Evolutionary conservation across 2,329 filamentous ascomycete species (phyloP), one percentile per base, ranked within the genome.

Genomic region (Diplodia intermedia): DNA sequence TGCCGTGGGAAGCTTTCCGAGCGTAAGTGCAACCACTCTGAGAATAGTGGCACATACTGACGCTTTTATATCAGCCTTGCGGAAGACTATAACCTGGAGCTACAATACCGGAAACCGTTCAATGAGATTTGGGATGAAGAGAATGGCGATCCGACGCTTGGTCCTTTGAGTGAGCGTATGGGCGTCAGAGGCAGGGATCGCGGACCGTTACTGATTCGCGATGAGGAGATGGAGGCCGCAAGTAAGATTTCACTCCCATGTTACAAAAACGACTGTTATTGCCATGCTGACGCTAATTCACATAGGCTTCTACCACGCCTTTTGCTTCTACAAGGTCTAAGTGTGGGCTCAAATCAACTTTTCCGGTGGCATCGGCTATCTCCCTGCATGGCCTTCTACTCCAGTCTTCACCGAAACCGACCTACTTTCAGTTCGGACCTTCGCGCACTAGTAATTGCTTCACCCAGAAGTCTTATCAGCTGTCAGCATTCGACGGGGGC

Each of bases 1-100:
- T 99, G 1, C 95, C 95, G 0, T 99, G 95, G 94, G 94, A 97
- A 78, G 94, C 93, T 0, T 98, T 99, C 82, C 92, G 95, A 81
- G 94, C 93, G 75, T 83, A 63, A 53, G 60, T 63, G 3, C 11
- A 40, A 40, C 7, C 26, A 11, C 7, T 52, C n/a, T 29, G 6
- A 31, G 9, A n/a, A n/a, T 11, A 9, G 5, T 23, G 72, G 23
- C 36, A 50, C 31, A 33, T 3, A 12, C 8, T 83, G 20, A 63
- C 18, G 4, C 4, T 23, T 7, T 23, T 2, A 8, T 11, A 14
- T 4, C 4, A 63, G 60, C 18, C 60, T 98, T 74, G 95, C 95
- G 20, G 94, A 97, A 77, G 94, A 98, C 77, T 99, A 94, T 84
- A 97, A 97, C 74, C 87, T 99, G 7, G 95, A 99, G 79, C 82